Evolutionary conservation across 805 yeast genomes (phyloP).

Genomic region (Ascoidea asiatica): DNA sequence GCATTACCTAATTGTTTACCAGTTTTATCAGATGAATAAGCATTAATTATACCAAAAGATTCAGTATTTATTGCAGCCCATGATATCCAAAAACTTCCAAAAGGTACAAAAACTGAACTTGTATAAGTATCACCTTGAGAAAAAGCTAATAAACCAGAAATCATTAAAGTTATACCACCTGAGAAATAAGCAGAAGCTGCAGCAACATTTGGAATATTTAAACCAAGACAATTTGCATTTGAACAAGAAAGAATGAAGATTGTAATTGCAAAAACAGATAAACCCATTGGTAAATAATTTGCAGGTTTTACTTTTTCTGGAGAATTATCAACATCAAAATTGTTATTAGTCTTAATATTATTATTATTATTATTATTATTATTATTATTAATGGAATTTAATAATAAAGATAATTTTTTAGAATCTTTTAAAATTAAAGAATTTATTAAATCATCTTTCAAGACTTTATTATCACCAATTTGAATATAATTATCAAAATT

Average conservation of each 20-base stretch:
- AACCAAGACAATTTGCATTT: constrained; percentile 43
- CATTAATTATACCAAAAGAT: constrained; percentile 44
- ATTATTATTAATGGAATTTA: too few species aligned
- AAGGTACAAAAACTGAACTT: constrained; percentile 46
- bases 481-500: too few species aligned
- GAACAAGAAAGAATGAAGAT: constrained; percentile 45
- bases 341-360: too few species aligned
- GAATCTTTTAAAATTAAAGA: too few species aligned
- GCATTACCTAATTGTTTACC: constrained; percentile 29
- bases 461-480: too few species aligned
- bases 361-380: too few species aligned
- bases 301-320: too few species aligned
- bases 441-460: too few species aligned
- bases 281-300: constrained; percentile 54
- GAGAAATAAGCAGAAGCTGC: constrained; percentile 46
- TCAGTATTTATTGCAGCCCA: constrained; percentile 46
- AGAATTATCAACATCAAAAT: too few species aligned
- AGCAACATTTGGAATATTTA: constrained; percentile 36
- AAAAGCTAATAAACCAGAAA: constrained; percentile 57
- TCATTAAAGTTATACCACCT: constrained; percentile 46
- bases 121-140: constrained; percentile 54
- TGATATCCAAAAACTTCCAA: constrained; percentile 61
- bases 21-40: constrained; percentile 29
- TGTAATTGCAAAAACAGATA: constrained; percentile 47
- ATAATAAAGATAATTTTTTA: too few species aligned